A percentile compares a stretch with the other conserved stretches of the same genome.
These are phyloP conservation scores for Lichtheimia ramosa DNA, from an alignment of 371 early-diverging fungal species.

Conservation along the genomic window DNA sequence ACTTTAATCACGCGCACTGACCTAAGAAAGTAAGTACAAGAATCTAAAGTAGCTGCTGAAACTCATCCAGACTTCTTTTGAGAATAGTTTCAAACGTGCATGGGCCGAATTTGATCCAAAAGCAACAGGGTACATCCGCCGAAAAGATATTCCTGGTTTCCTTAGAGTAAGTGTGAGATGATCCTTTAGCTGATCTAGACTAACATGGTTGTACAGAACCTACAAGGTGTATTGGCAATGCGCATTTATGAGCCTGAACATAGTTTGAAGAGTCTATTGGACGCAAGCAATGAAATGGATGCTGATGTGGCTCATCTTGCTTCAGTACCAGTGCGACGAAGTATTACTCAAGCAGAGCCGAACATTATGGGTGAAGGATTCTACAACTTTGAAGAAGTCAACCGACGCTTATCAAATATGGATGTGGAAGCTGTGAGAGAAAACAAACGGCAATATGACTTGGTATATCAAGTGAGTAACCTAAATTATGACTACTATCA, in stretches of 20 bases:
- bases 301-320: conserved; percentile 19
- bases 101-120: conserved; percentile 50
- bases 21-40: conserved; percentile 29
- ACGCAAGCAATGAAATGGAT: conserved; percentile 25
- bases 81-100: conserved; percentile 43
- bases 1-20: conserved; percentile 53
- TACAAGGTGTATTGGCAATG: conserved; percentile 47
- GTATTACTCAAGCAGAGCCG: background rate
- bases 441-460: conserved; percentile 32
- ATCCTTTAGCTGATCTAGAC: background rate
- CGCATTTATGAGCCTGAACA: conserved; percentile 42
- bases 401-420: conserved; percentile 33
- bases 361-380: conserved; percentile 23
- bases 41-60: background rate
- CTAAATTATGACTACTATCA: conserved; percentile 4
- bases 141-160: conserved; percentile 41
- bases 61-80: background rate
- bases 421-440: conserved; percentile 28
- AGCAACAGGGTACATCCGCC: conserved; percentile 50
- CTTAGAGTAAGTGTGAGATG: conserved; percentile 22
- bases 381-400: conserved; percentile 31
- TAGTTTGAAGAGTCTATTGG: conserved; percentile 29
- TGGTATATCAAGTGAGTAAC: conserved; percentile 41
- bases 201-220: conserved; percentile 9
- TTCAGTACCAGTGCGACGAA: conserved; percentile 11